Conservation (phyloP, 1,284 basidiomycete genomes). For the Schizophyllum commune region DNA sequence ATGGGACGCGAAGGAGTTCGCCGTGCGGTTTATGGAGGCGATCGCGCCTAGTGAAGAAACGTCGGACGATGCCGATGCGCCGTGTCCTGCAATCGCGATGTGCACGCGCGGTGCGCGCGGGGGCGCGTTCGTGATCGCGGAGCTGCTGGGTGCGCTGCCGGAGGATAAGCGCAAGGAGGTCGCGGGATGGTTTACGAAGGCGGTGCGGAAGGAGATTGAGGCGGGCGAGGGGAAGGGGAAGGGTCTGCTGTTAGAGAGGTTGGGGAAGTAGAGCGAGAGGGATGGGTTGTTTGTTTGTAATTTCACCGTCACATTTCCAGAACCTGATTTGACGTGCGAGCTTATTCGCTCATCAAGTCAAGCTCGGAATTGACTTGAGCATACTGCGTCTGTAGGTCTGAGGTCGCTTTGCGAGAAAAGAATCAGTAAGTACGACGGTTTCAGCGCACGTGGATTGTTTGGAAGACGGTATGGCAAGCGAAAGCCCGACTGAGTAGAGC, state of each 20-base stretch:
- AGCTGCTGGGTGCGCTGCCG: conserved; percentile 60
- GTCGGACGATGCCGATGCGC: conserved; percentile 35
- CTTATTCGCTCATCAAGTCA: too few species aligned
- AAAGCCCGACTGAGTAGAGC: too few species aligned
- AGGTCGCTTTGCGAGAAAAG: too few species aligned
- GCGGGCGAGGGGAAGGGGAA: conserved; percentile 46
- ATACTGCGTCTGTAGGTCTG: too few species aligned
- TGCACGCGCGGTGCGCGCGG: conserved; percentile 44
- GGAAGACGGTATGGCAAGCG: too few species aligned
- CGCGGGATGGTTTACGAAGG: conserved; percentile 47
- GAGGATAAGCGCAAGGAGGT: conserved; percentile 35
- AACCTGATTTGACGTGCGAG: too few species aligned
- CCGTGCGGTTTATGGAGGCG: conserved; percentile 45
- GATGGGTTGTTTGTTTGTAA: too few species aligned
- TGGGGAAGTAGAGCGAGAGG: conserved; percentile 16
- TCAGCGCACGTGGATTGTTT: too few species aligned
- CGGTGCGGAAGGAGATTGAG: conserved; percentile 33
- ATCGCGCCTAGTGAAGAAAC: conserved; percentile 20
- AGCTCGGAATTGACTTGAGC: too few species aligned
- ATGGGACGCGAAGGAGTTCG: conserved; percentile 54
- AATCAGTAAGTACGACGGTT: too few species aligned
- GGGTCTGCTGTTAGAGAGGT: conserved; percentile 45
- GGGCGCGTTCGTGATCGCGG: conserved; percentile 75
- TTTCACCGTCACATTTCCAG: too few species aligned
- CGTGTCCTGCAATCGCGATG: conserved; percentile 37